phyloP scores from a whole-genome alignment of 2,329 filamentous ascomycete genomes.

The Cladobotryum protrusum region DNA sequence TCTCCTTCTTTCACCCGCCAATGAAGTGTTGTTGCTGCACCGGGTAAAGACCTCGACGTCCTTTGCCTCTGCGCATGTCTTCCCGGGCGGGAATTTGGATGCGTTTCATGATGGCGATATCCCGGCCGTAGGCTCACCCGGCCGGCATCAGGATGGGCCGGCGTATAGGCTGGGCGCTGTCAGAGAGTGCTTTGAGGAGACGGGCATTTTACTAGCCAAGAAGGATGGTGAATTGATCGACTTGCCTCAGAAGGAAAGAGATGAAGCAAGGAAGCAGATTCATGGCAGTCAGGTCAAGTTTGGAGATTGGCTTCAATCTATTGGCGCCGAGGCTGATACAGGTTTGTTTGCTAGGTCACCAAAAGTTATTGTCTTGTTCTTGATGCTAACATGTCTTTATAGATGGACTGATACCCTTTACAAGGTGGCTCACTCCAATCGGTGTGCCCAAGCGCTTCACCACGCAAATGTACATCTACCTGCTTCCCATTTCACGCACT shows the following conservation, averaged over 20 bases:
- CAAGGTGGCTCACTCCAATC: slow-evolving; percentile 81
- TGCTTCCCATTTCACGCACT: slow-evolving; percentile 55
- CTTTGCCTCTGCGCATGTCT: slow-evolving; percentile 90
- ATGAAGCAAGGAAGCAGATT: slow-evolving; percentile 60
- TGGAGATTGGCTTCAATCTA: slow-evolving; percentile 51
- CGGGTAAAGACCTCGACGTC: slow-evolving; percentile 75
- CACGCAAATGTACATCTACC: slow-evolving; percentile 95
- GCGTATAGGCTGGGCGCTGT: slow-evolving; percentile 79
- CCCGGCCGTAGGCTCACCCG: slow-evolving; percentile 38
- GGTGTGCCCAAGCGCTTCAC: slow-evolving; percentile 72
- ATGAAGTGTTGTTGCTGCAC: slow-evolving; percentile 83
- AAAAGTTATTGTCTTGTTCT: not conserved
- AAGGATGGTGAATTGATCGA: slow-evolving; percentile 51
- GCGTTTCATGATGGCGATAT: slow-evolving; percentile 65
- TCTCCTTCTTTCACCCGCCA: slow-evolving; percentile 75
- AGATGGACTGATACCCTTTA: slow-evolving; percentile 73
- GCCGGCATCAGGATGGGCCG: slow-evolving; percentile 62
- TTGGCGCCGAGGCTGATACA: slow-evolving; percentile 58
- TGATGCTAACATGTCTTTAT: not conserved
- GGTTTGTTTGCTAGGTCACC: slow-evolving; percentile 37
- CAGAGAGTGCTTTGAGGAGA: slow-evolving; percentile 92
- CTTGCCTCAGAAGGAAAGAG: slow-evolving; percentile 52
- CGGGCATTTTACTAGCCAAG: slow-evolving; percentile 73
- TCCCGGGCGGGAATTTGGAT: slow-evolving; percentile 84
- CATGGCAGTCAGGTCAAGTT: slow-evolving; percentile 64